Evolutionary conservation across 140 eudicot genomes (phyloP).

Genomic region (Flaveria floridana): DNA sequence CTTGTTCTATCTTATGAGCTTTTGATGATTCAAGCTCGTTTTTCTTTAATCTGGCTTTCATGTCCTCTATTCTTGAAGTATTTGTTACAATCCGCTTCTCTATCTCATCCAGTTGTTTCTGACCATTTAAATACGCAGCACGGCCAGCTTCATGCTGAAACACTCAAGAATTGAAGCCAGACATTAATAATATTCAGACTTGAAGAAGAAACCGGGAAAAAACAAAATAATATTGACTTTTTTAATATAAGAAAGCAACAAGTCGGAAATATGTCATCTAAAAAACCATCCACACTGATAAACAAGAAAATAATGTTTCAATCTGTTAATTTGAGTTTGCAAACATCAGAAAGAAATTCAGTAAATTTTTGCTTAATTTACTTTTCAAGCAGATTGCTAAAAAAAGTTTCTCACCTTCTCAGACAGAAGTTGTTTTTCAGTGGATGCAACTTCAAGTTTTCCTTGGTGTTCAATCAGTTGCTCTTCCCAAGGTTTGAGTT

Average conservation of each 20-base stretch:
- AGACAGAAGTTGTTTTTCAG: constrained; percentile 62
- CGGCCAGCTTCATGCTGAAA: constrained; percentile 84
- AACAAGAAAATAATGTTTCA: not conserved
- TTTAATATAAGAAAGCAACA: not conserved
- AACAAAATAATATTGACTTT: not conserved
- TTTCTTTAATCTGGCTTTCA: constrained; percentile 51
- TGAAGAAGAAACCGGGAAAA: not conserved
- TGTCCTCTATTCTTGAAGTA: constrained; percentile 42
- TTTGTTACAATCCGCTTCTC: constrained; percentile 44
- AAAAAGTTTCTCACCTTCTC: constrained; percentile 58
- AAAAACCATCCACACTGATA: not conserved
- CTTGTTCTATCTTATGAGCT: constrained; percentile 78
- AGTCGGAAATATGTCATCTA: not conserved
- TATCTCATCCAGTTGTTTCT: constrained; percentile 61
- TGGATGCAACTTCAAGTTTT: constrained; percentile 81
- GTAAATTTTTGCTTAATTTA: not conserved
- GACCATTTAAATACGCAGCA: constrained; percentile 65
- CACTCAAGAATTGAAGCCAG: constrained; percentile 21
- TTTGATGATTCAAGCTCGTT: constrained; percentile 57
- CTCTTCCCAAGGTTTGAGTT: constrained; percentile 89
- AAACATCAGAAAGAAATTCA: not conserved
- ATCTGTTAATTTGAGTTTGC: not conserved
- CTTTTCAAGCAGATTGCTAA: not conserved
- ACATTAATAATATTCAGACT: constrained; percentile 10
- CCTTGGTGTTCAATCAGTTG: constrained; percentile 79